Base-by-base conservation (phyloP, 2,329 filamentous ascomycete genomes). In the Nemania serpens region DNA sequence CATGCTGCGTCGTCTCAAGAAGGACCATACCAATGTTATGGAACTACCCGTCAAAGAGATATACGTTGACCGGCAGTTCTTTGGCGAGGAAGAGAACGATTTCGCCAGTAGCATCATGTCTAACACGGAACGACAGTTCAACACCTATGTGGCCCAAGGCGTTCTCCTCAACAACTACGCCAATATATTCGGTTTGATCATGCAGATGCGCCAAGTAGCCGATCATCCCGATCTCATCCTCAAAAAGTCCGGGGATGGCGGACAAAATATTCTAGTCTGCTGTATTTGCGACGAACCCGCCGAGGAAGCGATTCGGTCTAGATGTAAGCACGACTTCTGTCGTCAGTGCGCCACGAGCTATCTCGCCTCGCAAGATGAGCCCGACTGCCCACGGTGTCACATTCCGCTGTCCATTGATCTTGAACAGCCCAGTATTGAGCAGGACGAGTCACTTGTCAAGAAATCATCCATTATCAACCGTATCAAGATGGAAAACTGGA, bases 401-500 rank as follows among this genome's bases (percentile, higher is more conserved):
- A 97, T 98, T 52, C 83, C 88, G 1, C 82, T 99, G 5, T 86
- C 88, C 0, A 96, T 99, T 68, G 95, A 99, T 75, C 87, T 97
- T 41, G 94, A 97, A 73, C 93, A 97, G 77, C 92, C 93, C 0
- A 93, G 96, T 68, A 93, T 97, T 55, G 93, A 97, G 76, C 93
- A 97, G 75, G 91, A 97, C 64, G 91, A 94, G 74, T 83, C 87
- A 1, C 78, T 88, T 6, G 88, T 97, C 61, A 97, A 97, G 83
- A 97, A 97, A 78, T 93, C 88, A 13, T 97, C 93, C 1, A 99
- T 99, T 75, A 96, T 98, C 81, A 98, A 98, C 75, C 91, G 95
- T 57, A 98, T 99, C 78, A 92, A 94, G 77, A 97, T 98, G 93
- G 91, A 96, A 74, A 91, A 98, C 71, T 99, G 95, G 95, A 97